Base-by-base conservation (phyloP, 257 asterid genomes). In the Petunia axillaris region DNA sequence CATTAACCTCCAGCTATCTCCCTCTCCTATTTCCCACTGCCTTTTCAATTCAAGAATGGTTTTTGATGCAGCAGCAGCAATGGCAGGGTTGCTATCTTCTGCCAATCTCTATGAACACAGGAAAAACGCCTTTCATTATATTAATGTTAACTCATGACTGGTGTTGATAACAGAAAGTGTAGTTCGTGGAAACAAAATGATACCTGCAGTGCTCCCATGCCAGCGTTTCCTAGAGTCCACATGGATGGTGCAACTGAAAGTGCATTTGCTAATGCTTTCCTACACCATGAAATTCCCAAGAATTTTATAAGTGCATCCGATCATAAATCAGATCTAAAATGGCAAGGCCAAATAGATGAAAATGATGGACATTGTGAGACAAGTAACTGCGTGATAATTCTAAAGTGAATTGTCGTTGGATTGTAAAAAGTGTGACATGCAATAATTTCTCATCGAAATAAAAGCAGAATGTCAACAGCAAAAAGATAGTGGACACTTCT, bases 161-260 rank as follows among this genome's bases (percentile, higher is more conserved):
- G 36, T 0, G 1, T 43, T 35, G 38, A 63, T 68, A 50, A 16
- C 15, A 64, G 78, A 53, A 65, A 70, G n/a, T 5, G n/a, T 0
- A 6, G 59, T 40, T 64, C 37, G n/a, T 5, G 14, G 54, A 66
- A 66, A 66, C 15, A 80, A 71, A n/a, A 16, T 53, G 16, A 65
- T 74, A 93, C 98, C 98, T 92, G 97, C 82, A 95, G 89, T 25
- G 97, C 99, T 81, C 99, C 98, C 98, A 95, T 95, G 91, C 99
- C 99, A 6, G 98, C 99, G 74, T 95, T 95, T 81, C 99, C 99
- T 13, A 95, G 91, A 74, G 97, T 95, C 99, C 99, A 95, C 93
- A 95, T 91, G 38, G 99, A 95, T 37, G 99, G 97, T 38, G 99
- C 99, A 41, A 91, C 89, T 54, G 99, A 92, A 84, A 95, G 88